Percentiles rank a stretch among this genome's conserved stretches.
These are phyloP conservation scores for Zygoascus tannicola DNA, from an alignment of 805 yeast genomes.

Conservation along the genomic window DNA sequence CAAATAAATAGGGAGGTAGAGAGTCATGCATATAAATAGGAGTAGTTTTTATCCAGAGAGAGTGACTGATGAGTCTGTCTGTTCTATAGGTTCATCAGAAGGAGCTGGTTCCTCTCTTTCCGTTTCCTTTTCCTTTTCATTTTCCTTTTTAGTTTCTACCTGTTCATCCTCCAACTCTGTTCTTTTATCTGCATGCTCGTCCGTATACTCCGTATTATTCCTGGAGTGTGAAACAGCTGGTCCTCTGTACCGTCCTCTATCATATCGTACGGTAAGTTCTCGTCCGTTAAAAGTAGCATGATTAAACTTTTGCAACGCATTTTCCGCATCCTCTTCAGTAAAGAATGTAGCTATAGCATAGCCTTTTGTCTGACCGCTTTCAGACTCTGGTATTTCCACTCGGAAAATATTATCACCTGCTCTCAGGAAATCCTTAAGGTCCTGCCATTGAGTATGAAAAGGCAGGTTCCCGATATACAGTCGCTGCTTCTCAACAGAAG, in stretches of 20 bases:
- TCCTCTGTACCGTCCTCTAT: too few species aligned
- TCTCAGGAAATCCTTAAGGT: slow-evolving; percentile 23
- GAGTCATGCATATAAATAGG: too few species aligned
- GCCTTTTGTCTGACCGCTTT: slow-evolving; percentile 41
- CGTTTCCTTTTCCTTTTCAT: not conserved
- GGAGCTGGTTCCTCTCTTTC: not conserved
- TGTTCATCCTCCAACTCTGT: too few species aligned
- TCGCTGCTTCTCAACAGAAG: slow-evolving; percentile 20
- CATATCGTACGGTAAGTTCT: slow-evolving; percentile 50
- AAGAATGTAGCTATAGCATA: slow-evolving; percentile 55
- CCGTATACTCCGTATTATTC: too few species aligned
- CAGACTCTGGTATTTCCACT: slow-evolving; percentile 33
- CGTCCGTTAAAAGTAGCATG: slow-evolving; percentile 51
- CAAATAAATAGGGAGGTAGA: too few species aligned
- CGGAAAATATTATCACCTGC: slow-evolving; percentile 21
- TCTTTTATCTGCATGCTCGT: too few species aligned
- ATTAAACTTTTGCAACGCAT: slow-evolving; percentile 43
- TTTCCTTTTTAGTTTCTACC: not conserved
- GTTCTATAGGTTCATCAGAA: too few species aligned
- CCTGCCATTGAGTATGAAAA: slow-evolving; percentile 25
- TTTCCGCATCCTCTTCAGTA: slow-evolving; percentile 37
- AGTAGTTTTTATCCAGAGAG: too few species aligned
- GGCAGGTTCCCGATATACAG: slow-evolving; percentile 30
- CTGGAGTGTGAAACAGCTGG: too few species aligned
- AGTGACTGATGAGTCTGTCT: too few species aligned